Conservation (phyloP, 306 rosid species). For the Leucaena leucocephala region DNA sequence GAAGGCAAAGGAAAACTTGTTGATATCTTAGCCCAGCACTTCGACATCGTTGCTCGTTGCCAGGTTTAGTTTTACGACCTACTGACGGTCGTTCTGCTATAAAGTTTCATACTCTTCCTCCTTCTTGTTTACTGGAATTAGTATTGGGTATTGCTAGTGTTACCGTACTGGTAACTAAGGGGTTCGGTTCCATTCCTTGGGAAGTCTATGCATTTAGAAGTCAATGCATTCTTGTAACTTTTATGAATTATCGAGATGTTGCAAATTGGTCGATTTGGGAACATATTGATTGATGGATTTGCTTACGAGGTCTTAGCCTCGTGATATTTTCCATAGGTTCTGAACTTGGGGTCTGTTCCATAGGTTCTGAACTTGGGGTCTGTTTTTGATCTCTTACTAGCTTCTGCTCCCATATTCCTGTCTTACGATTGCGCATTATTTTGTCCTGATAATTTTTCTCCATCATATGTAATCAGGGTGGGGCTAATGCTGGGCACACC, state of each 20-base stretch:
- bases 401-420: not conserved
- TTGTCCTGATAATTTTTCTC: slow-evolving; percentile 30
- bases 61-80: slow-evolving; percentile 52
- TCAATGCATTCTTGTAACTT: not conserved
- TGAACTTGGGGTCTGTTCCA: not conserved
- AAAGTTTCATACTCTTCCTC: not conserved
- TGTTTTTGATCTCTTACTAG: not conserved
- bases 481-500: slow-evolving; percentile 98
- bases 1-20: slow-evolving; percentile 98
- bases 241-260: slow-evolving; percentile 12
- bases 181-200: not conserved
- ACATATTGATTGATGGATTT: slow-evolving; percentile 13
- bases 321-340: slow-evolving; percentile 2
- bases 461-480: slow-evolving; percentile 57
- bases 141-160: slow-evolving; percentile 25
- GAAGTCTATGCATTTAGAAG: not conserved
- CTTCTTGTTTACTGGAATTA: not conserved
- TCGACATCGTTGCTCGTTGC: slow-evolving; percentile 92
- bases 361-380: slow-evolving; percentile 11
- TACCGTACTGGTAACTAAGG: not conserved
- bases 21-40: slow-evolving; percentile 86
- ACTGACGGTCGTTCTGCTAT: not conserved
- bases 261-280: slow-evolving; percentile 8
- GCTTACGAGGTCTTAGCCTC: slow-evolving; percentile 5
- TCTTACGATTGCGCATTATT: not conserved